Evolutionary conservation across 1,139 yeast genomes (phyloP).

Genomic region (Debaryomyces subglobosus): DNA sequence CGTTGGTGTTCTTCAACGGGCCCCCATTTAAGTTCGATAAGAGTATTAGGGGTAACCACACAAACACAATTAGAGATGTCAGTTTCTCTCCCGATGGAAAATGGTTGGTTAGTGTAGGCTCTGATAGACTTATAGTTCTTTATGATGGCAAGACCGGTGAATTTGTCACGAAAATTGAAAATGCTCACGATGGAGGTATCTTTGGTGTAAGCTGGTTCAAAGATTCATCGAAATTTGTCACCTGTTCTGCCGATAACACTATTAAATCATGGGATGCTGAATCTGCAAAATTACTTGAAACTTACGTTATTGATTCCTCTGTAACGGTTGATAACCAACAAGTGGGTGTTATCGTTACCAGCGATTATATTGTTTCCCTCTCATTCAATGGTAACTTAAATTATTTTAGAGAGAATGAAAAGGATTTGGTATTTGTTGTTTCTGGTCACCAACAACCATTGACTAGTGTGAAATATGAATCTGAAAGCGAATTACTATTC

Average conservation of each 20-base stretch:
- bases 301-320: conserved; percentile 44
- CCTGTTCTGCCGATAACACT: conserved; percentile 83
- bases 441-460: conserved; percentile 84
- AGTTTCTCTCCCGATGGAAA: conserved; percentile 80
- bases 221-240: conserved; percentile 63
- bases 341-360: conserved; percentile 76
- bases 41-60: conserved; percentile 73
- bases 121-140: conserved; percentile 75
- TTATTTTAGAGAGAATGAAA: conserved; percentile 48
- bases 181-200: conserved; percentile 77
- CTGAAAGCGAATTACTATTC: conserved; percentile 27
- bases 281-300: conserved; percentile 23
- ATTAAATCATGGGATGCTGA: conserved; percentile 65
- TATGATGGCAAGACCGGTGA: conserved; percentile 93
- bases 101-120: conserved; percentile 78
- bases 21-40: conserved; percentile 89
- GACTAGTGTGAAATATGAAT: conserved; percentile 46
- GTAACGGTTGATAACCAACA: conserved; percentile 64
- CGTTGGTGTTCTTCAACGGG: conserved; percentile 83
- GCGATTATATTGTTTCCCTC: conserved; percentile 62
- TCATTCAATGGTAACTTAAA: conserved; percentile 74
- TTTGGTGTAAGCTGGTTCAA: conserved; percentile 75
- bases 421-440: conserved; percentile 48
- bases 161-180: conserved; percentile 53
- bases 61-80: conserved; percentile 80